Evolutionary conservation across 2,329 filamentous ascomycete genomes (phyloP).

Genomic region (Hysterium pulicare): DNA sequence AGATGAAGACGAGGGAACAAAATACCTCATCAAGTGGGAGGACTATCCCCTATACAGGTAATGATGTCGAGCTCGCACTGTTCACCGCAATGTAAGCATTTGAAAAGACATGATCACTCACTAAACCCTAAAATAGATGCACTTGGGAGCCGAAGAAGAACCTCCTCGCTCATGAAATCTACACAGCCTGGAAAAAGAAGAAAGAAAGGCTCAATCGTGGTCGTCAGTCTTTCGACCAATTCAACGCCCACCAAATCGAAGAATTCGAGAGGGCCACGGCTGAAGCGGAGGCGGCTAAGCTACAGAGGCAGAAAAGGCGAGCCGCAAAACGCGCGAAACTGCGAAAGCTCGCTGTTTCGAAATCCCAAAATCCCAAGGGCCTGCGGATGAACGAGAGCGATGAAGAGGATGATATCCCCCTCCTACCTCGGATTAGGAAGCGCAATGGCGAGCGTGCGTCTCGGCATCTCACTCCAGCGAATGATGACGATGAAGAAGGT

Average conservation of each 20-base stretch:
- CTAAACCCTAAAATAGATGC: constrained; percentile 8
- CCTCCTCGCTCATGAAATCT: constrained; percentile 10
- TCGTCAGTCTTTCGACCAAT: constrained; percentile 4
- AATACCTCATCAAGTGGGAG: constrained; percentile 64
- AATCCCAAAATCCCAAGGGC: too few species aligned
- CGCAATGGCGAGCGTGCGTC: too few species aligned
- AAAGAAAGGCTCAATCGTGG: constrained; percentile 9
- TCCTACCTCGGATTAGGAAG: too few species aligned
- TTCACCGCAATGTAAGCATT: not conserved
- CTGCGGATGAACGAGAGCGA: constrained; percentile 14
- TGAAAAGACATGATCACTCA: not conserved
- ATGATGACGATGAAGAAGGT: too few species aligned
- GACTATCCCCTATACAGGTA: constrained; percentile 50
- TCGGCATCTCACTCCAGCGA: too few species aligned
- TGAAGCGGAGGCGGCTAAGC: constrained; percentile 6
- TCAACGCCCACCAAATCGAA: constrained; percentile 9
- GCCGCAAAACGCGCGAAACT: constrained; percentile 15
- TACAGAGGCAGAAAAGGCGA: constrained; percentile 13
- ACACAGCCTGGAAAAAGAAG: constrained; percentile 12
- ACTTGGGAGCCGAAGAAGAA: constrained; percentile 27
- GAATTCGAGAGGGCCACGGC: constrained; percentile 9
- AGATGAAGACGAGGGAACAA: constrained; percentile 28
- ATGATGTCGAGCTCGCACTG: not conserved
- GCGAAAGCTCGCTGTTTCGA: not conserved
- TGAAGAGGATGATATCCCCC: constrained; percentile 10